These are phyloP conservation scores for Suhomyces yuchorum DNA, from an alignment of 1,139 yeast species.

Conservation along the genomic window DNA sequence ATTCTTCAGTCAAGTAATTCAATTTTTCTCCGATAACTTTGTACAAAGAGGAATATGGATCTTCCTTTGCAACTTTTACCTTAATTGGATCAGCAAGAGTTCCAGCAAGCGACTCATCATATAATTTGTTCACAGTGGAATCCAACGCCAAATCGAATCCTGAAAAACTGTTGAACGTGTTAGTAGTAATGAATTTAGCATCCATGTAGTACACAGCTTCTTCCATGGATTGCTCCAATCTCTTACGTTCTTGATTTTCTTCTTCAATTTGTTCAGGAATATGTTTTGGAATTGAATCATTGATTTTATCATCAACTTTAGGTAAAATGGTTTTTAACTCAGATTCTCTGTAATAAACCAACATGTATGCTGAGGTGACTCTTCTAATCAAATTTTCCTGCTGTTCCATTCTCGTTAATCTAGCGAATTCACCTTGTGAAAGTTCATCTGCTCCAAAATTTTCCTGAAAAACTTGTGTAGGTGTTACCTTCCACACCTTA, in stretches of 20 bases:
- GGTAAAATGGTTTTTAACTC: constrained; percentile 61
- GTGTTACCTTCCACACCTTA: constrained; percentile 83
- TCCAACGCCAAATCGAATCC: constrained; percentile 82
- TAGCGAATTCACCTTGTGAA: constrained; percentile 47
- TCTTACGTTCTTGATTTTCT: constrained; percentile 59
- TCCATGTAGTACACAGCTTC: constrained; percentile 77
- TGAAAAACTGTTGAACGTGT: constrained; percentile 57
- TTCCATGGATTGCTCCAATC: constrained; percentile 64
- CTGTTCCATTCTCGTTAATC: constrained; percentile 59
- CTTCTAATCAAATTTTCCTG: constrained; percentile 68
- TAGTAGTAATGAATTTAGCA: constrained; percentile 55
- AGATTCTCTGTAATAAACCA: constrained; percentile 81
- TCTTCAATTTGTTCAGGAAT: constrained; percentile 64
- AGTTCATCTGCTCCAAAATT: constrained; percentile 82
- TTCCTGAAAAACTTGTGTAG: constrained; percentile 83
- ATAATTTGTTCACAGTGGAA: constrained; percentile 45
- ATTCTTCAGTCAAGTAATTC: constrained; percentile 26
- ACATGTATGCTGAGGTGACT: constrained; percentile 95
- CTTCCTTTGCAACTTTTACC: constrained; percentile 60
- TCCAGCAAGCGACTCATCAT: constrained; percentile 49
- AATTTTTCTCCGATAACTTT: constrained; percentile 50
- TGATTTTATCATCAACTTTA: constrained; percentile 47
- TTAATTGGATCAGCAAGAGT: constrained; percentile 52
- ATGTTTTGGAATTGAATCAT: constrained; percentile 60
- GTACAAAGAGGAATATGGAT: constrained; percentile 53